phyloP scores from a whole-genome alignment of 305 asterid genomes.

The Petunia hybrid region DNA sequence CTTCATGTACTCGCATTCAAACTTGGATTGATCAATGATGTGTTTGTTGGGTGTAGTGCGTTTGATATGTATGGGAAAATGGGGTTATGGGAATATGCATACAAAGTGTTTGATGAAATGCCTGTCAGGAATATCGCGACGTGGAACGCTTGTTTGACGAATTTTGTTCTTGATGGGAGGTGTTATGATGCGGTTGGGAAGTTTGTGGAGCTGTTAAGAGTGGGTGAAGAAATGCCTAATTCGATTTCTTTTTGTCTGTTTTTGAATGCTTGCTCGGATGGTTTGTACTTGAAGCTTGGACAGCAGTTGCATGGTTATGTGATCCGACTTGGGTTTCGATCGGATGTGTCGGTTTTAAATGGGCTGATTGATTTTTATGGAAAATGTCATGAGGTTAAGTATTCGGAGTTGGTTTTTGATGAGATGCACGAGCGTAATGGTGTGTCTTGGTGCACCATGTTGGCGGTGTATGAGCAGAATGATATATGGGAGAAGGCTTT shows the following conservation, averaged over 20 bases:
- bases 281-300: constrained; percentile 59
- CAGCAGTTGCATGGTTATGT: constrained; percentile 71
- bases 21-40: constrained; percentile 54
- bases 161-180: constrained; percentile 64
- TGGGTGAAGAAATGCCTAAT: constrained; percentile 61
- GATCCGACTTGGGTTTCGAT: constrained; percentile 62
- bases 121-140: constrained; percentile 68
- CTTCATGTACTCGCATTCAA: constrained; percentile 70
- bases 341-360: constrained; percentile 66
- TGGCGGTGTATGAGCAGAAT: constrained; percentile 81
- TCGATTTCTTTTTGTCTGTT: constrained; percentile 82
- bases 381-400: constrained; percentile 57
- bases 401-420: constrained; percentile 60
- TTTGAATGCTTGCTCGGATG: constrained; percentile 80
- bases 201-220: constrained; percentile 59
- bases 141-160: constrained; percentile 85
- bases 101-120: constrained; percentile 80
- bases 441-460: constrained; percentile 92
- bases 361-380: constrained; percentile 90
- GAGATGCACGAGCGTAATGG: constrained; percentile 56
- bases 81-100: constrained; percentile 49
- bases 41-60: constrained; percentile 82
- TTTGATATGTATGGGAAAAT: constrained; percentile 77
- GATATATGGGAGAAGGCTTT: constrained; percentile 75
- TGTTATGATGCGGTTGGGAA: constrained; percentile 53